phyloP scores from a whole-genome alignment of 1,284 basidiomycete genomes.

The Phellinidium pouzarii region DNA sequence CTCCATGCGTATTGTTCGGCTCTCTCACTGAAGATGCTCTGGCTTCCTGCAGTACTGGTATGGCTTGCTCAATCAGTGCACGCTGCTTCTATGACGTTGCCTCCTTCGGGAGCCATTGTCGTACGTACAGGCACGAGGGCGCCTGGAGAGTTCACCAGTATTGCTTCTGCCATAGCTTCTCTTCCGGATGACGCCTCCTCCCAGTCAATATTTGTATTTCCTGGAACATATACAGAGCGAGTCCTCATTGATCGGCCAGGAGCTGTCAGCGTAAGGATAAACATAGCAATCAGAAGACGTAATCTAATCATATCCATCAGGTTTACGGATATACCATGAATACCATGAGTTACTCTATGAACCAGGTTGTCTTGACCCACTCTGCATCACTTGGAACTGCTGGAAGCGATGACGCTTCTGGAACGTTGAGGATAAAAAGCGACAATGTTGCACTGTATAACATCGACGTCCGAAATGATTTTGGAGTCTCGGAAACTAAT shows the following conservation, averaged over 20 bases:
- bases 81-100: slow-evolving; percentile 23
- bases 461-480: slow-evolving; percentile 27
- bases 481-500: slow-evolving; percentile 20
- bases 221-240: slow-evolving; percentile 29
- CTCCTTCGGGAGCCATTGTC: slow-evolving; percentile 27
- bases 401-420: slow-evolving; percentile 23
- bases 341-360: slow-evolving; percentile 24
- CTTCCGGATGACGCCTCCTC: slow-evolving; percentile 26
- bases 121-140: slow-evolving; percentile 23
- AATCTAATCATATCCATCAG: too few relatives aligned
- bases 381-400: slow-evolving; percentile 20
- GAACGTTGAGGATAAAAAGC: slow-evolving; percentile 28
- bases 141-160: slow-evolving; percentile 26
- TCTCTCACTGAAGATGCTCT: slow-evolving; percentile 1
- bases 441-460: slow-evolving; percentile 29
- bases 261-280: slow-evolving; percentile 22
- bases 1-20: not conserved
- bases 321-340: slow-evolving; percentile 29
- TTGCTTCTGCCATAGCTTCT: slow-evolving; percentile 26
- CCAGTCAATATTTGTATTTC: slow-evolving; percentile 28
- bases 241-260: slow-evolving; percentile 28
- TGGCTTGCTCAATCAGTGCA: not conserved
- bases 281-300: too few relatives aligned
- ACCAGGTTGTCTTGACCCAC: slow-evolving; percentile 25
- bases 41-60: not conserved